Evolutionary conservation across 2,329 filamentous ascomycete species (phyloP), one percentile per base, ranked within the genome.

Genomic region (Microdochium paspali): DNA sequence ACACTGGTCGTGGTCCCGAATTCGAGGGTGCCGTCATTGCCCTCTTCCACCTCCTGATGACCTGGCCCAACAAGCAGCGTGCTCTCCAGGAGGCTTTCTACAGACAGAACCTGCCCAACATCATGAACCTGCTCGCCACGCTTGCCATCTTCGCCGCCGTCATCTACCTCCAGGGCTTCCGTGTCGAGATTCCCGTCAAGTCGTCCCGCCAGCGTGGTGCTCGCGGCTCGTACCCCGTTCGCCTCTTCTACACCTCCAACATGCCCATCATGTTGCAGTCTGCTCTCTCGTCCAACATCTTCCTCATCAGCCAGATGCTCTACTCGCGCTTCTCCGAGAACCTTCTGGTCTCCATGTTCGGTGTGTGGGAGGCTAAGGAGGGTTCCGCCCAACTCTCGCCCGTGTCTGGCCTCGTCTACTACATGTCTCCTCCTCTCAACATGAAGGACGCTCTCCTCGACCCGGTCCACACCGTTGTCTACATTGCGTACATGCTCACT

Each of bases 251-350:
- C 77, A 98, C 93, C 66, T 96, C 90, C 69, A 98, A 98, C 85
- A 98, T 98, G 94, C 93, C 93, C 66, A 98, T 98, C 74, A 98
- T 98, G 93, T 80, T 98, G 68, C 94, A 98, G 77, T 97, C 91
- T 44, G 93, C 93, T 59, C 82, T 98, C 58, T 95, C 89, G 57
- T 96, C 91, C 79, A 98, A 98, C 79, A 82, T 98, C 72, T 98
- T 98, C 84, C 77, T 98, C 55, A 90, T 98, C 74, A 93, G 87
- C 67, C 93, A 98, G 79, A 97, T 97, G 90, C 83, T 98, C 57
- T 97, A 95, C 83, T 95, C 88, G 53, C 90, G 91, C 69, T 97
- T 98, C 79, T 93, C 90, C 44, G 93, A 98, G 75, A 98, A 98
- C 79, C 85, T 98, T 53, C 82, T 98, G 50, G 93, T 98, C 71